phyloP scores from a whole-genome alignment of 2,329 filamentous ascomycete genomes.

The Orbilia ellipsospora region DNA sequence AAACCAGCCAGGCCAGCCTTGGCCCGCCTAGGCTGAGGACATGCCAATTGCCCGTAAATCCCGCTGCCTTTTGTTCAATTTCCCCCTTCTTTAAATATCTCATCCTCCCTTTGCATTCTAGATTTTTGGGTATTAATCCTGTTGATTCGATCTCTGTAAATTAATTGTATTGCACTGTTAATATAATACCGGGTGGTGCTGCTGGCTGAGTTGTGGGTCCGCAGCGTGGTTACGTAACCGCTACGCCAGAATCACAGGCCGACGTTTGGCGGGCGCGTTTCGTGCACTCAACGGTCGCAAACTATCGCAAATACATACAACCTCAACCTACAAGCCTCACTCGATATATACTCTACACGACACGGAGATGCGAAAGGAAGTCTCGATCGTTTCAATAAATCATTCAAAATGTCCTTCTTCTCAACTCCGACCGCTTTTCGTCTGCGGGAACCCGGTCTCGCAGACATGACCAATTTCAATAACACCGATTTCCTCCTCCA shows the following conservation, averaged over 20 bases:
- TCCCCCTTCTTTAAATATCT: background rate
- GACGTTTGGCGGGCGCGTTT: background rate
- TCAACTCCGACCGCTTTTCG: conserved; percentile 60
- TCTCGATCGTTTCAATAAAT: background rate
- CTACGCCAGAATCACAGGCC: conserved; percentile 9
- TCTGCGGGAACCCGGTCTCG: conserved; percentile 34
- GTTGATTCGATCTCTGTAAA: too few species aligned
- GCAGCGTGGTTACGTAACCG: conserved; percentile 31
- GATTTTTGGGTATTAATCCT: background rate
- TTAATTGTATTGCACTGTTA: too few species aligned
- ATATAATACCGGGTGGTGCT: conserved; percentile 3
- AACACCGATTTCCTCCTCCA: conserved; percentile 42
- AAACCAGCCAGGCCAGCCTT: too few species aligned
- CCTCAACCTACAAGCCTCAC: conserved; percentile 5
- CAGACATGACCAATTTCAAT: conserved; percentile 25
- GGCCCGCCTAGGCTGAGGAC: conserved; percentile 5
- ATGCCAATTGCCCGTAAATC: background rate
- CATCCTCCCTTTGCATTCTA: background rate
- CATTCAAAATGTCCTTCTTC: conserved; percentile 64
- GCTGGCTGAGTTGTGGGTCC: background rate
- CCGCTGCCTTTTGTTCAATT: background rate
- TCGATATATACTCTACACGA: background rate
- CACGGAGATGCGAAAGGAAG: background rate
- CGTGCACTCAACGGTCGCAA: background rate
- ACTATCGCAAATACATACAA: conserved; percentile 21